These are phyloP conservation scores for Xerocomus amazonicus DNA, from an alignment of 1,284 basidiomycete species.

Conservation along the genomic window DNA sequence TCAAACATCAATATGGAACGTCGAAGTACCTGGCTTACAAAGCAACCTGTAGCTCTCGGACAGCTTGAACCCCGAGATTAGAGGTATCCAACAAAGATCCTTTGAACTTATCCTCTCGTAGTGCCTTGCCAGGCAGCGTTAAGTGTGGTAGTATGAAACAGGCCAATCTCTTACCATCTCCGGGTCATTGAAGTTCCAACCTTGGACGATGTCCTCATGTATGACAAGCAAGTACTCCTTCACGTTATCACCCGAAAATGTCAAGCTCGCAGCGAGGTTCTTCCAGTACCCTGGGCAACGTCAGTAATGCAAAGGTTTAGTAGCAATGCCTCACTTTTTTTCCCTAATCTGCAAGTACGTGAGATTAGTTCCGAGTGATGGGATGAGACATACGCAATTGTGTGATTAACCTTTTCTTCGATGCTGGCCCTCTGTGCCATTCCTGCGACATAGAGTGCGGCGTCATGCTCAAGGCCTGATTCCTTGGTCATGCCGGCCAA, in stretches of 20 bases:
- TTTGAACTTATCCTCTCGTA: background rate
- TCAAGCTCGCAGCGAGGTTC: background rate
- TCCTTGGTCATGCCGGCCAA: background rate
- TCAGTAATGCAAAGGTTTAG: background rate
- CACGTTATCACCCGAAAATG: constrained; percentile 1
- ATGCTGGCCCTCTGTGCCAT: constrained; percentile 2
- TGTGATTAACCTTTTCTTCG: background rate
- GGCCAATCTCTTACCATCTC: background rate
- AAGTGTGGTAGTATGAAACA: too few relatives aligned
- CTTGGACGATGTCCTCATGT: constrained; percentile 6
- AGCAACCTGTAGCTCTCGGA: too few relatives aligned
- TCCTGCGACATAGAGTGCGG: background rate
- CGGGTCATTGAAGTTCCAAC: constrained; percentile 10
- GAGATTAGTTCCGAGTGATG: background rate
- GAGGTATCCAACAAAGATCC: background rate
- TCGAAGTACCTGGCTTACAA: too few relatives aligned
- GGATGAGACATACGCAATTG: background rate
- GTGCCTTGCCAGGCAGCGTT: too few relatives aligned
- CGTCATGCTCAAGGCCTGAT: background rate
- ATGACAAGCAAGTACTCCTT: constrained; percentile 5
- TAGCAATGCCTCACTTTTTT: background rate
- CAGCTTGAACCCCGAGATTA: background rate
- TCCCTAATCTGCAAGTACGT: background rate
- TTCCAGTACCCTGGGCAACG: constrained; percentile 9
- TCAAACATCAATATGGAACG: too few relatives aligned